Percentiles rank a stretch among this genome's conserved stretches.
Evolutionary conservation across 1,284 basidiomycete species (phyloP).

Genomic region (Boletus hoseneyae): DNA sequence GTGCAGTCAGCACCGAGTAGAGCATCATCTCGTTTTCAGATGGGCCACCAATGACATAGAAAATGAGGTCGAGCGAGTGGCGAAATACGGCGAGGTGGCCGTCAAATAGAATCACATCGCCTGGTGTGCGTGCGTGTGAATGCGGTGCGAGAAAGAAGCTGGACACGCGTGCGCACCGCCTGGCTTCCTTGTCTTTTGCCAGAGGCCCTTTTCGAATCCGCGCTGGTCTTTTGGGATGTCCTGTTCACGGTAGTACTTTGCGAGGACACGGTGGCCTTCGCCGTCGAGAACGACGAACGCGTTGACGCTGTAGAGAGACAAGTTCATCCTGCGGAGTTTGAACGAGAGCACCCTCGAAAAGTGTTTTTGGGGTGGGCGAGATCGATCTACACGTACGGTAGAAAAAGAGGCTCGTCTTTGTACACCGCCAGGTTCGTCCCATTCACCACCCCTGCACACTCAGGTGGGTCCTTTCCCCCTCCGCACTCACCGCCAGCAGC

Average conservation of each 20-base stretch:
- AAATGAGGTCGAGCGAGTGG: conserved; percentile 91
- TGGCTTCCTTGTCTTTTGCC: conserved; percentile 91
- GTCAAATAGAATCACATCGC: conserved; percentile 94
- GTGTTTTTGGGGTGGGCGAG: conserved; percentile 22
- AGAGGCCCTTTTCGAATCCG: conserved; percentile 92
- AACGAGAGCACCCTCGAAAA: background rate
- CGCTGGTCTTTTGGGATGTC: conserved; percentile 86
- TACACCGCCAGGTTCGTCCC: background rate
- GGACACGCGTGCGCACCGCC: conserved; percentile 59
- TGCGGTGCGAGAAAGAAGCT: background rate
- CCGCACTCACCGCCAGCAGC: background rate
- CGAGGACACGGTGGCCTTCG: conserved; percentile 91
- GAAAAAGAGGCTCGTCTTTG: conserved; percentile 11
- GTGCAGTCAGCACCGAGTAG: conserved; percentile 76
- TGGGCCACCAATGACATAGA: conserved; percentile 90
- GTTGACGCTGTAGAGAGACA: conserved; percentile 82
- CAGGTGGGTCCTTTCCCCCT: background rate
- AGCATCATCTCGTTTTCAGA: conserved; percentile 98
- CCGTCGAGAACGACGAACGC: conserved; percentile 92
- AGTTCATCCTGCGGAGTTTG: conserved; percentile 49
- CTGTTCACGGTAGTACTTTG: conserved; percentile 88
- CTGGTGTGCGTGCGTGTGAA: conserved; percentile 38
- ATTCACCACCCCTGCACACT: too few species aligned
- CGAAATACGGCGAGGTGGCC: conserved; percentile 91
- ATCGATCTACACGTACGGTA: conserved; percentile 15